Evolutionary conservation across 2,329 filamentous ascomycete genomes (phyloP).

Genomic region (Trichoderma asperellum): DNA sequence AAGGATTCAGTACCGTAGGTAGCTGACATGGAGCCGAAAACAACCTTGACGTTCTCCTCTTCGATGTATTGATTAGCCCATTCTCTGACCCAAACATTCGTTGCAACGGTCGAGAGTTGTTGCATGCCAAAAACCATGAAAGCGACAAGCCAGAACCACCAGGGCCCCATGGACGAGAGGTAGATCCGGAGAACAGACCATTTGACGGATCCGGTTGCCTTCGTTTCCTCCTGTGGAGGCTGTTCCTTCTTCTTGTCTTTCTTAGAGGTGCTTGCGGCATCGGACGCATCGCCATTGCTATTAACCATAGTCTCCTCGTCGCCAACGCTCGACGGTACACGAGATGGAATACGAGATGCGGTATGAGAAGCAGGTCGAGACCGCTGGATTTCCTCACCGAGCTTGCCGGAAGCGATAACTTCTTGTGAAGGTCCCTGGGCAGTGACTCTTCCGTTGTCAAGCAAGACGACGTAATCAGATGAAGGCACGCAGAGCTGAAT

Average conservation of each 20-base stretch:
- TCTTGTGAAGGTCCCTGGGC: constrained; percentile 77
- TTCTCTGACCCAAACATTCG: constrained; percentile 90
- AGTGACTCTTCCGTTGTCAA: constrained; percentile 83
- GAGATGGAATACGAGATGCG: constrained; percentile 75
- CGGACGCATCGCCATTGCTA: constrained; percentile 51
- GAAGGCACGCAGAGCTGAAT: constrained; percentile 82
- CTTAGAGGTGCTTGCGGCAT: constrained; percentile 52
- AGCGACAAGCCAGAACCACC: constrained; percentile 90
- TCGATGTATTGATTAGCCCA: constrained; percentile 89
- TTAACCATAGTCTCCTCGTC: constrained; percentile 64
- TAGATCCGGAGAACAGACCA: constrained; percentile 86
- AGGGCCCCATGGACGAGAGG: constrained; percentile 86
- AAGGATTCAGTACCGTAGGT: constrained; percentile 37
- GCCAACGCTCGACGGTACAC: constrained; percentile 74
- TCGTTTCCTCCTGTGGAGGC: constrained; percentile 70
- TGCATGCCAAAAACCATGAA: constrained; percentile 76
- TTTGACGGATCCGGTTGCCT: constrained; percentile 85
- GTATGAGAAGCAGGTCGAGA: constrained; percentile 71
- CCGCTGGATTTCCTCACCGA: constrained; percentile 81
- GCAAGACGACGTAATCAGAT: constrained; percentile 77
- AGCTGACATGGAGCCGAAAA: constrained; percentile 33
- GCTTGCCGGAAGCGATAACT: constrained; percentile 82
- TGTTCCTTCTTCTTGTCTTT: constrained; percentile 48
- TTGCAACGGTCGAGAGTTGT: constrained; percentile 83
- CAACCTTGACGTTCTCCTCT: constrained; percentile 42